Evolutionary conservation across 441 rosid species (phyloP), one percentile per base, ranked within the genome.

Genomic region (Cnidoscolus chayamansa): DNA sequence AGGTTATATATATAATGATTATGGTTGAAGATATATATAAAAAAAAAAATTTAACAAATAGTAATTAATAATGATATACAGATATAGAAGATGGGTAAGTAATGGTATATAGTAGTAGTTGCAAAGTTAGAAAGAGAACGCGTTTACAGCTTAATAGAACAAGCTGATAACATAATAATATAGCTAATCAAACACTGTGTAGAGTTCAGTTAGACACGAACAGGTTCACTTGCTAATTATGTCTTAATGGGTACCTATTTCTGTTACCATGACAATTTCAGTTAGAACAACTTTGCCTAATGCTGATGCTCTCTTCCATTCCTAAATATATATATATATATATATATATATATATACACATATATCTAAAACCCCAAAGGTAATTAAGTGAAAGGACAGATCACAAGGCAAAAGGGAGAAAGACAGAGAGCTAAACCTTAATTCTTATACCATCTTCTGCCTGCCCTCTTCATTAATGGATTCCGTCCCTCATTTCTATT

Each of bases 401-500:
- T 35, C 40, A 55, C 13, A 12, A 15, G 32, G 8, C 0, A 15
- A 49, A 43, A 58, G 4, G 61, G 19, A 6, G 35, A 49, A 16
- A 71, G 37, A 6, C 17, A 49, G 12, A 48, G 10, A n/a, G 13
- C 5, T 2, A 35, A 74, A 5, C 55, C 49, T 8, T 10, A 61
- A 50, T 53, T 2, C 37, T 2, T 7, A 2, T 4, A 10, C 56
- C 11, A 15, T 20, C 4, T n/a, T 47, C 6, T 13, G 11, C 8
- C 20, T 15, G 20, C 47, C 47, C 20, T 31, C 32, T 51, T 57
- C 60, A 53, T 31, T 66, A 69, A 90, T 90, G 96, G 83, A 86
- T 78, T 86, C 86, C 25, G 55, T 83, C 54, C 87, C 89, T 80
- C 85, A 86, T 10, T 82, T 83, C 37, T 81, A 75, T 78, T 40